Evolutionary conservation across 768 basidiomycete species (phyloP), one percentile per base, ranked within the genome.

Genomic region (Neoboletus magnificus): DNA sequence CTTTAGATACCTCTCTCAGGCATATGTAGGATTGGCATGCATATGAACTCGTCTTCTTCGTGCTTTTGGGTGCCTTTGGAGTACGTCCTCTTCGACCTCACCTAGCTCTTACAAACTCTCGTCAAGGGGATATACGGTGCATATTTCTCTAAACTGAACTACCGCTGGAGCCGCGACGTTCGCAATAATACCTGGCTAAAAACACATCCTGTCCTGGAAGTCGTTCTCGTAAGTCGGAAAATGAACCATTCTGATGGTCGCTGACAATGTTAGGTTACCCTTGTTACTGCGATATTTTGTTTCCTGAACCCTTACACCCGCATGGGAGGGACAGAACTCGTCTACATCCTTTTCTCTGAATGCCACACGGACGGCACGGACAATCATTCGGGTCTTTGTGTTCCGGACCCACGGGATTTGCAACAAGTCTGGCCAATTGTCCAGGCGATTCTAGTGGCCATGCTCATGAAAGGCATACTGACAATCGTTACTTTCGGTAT

Each of bases 311-410:
- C 90, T 0, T 98, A 87, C 66, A 89, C 92, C 6, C 84, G 89
- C 36, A 95, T 98, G 89, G 88, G 93, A 50, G 93, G 96, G 4
- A 95, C 96, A 2, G 94, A 99, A 65, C 86, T 98, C 23, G 89
- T 99, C 50, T 93, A 91, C 67, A 87, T 87, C 57, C 84, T 98
- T 44, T 93, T 98, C 66, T 80, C 89, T 1, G 95, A 97, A 73
- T 99, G 96, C 64, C 79, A 77, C 29, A 68, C 76, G 0, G 82
- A 79, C 46, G 79, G 82, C 52, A 64, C 73, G 7, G 78, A 84
- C 60, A 78, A 75, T 18, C 81, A 85, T 51, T 80, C 75, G 3
- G 85, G 85, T 1, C 76, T 97, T 15, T 98, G 95, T 68, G 80
- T 88, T 42, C 66, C 81, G 44, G 75, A 89, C 60, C 83, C 85